Percentiles rank a stretch among this genome's conserved stretches.
Evolutionary conservation across 1,284 basidiomycete genomes (phyloP).

Genomic region (Pseudozyma tsukubaensis): DNA sequence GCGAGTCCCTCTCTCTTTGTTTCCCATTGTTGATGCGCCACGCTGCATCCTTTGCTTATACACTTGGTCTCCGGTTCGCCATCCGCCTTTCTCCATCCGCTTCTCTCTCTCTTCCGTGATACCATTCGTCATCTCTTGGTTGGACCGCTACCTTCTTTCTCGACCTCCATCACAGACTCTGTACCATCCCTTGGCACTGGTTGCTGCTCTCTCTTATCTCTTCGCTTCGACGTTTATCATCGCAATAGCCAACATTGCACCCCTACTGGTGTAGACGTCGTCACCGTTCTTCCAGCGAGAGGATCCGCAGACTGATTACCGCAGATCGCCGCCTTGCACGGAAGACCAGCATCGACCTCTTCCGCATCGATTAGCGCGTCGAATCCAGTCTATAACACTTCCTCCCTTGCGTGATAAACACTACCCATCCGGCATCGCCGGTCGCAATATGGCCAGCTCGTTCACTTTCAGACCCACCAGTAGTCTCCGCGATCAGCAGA

Average conservation of each 20-base stretch:
- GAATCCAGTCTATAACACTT: background rate
- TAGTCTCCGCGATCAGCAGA: constrained; percentile 42
- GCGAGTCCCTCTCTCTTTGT: background rate
- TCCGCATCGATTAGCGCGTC: background rate
- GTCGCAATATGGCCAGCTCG: constrained; percentile 44
- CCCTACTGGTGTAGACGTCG: background rate
- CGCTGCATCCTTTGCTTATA: background rate
- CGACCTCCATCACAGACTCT: background rate
- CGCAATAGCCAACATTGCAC: background rate
- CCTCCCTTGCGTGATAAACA: background rate
- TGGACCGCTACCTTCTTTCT: background rate
- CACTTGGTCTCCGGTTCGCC: background rate
- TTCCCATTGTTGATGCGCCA: constrained; percentile 4
- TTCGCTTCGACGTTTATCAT: background rate
- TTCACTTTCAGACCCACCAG: constrained; percentile 39
- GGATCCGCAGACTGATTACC: background rate
- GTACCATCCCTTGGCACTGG: constrained; percentile 7
- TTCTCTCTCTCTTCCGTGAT: background rate
- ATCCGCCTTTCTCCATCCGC: background rate
- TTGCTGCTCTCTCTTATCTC: background rate
- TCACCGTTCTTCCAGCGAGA: background rate
- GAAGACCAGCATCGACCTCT: too few species aligned
- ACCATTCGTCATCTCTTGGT: background rate
- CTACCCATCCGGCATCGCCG: constrained; percentile 30
- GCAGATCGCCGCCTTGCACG: too few species aligned